These are phyloP conservation scores for Gyromitra esculenta DNA, from an alignment of 2,329 filamentous ascomycete species.

Conservation along the genomic window DNA sequence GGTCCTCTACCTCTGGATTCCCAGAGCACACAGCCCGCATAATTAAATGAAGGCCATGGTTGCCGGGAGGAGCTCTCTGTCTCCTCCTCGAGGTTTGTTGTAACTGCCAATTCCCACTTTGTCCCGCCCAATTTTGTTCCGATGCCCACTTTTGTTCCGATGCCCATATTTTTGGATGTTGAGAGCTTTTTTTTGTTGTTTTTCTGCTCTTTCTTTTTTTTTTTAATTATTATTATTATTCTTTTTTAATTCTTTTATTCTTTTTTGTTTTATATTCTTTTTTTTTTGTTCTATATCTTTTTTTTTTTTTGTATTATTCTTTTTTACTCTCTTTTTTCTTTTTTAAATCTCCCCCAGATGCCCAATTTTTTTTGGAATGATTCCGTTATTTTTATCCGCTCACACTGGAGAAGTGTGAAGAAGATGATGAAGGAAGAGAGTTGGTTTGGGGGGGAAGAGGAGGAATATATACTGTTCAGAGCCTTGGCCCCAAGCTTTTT, in stretches of 20 bases:
- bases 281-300: too few species aligned
- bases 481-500: neutral
- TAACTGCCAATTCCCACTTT: neutral
- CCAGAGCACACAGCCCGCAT: neutral
- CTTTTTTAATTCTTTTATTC: too few species aligned
- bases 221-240: neutral
- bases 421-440: neutral
- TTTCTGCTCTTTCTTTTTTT: neutral
- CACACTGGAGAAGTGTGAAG: neutral
- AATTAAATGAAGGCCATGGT: neutral
- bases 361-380: neutral
- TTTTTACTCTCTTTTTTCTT: neutral
- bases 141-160: neutral
- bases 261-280: too few species aligned
- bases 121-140: neutral
- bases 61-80: neutral
- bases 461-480: neutral
- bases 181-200: neutral
- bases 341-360: neutral
- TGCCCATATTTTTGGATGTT: neutral
- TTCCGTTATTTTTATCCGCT: neutral
- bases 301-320: neutral
- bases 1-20: neutral
- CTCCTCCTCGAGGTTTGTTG: neutral
- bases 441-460: neutral